These are phyloP conservation scores for Tulasnella sp. DNA, from an alignment of 768 basidiomycete species.

Conservation along the genomic window DNA sequence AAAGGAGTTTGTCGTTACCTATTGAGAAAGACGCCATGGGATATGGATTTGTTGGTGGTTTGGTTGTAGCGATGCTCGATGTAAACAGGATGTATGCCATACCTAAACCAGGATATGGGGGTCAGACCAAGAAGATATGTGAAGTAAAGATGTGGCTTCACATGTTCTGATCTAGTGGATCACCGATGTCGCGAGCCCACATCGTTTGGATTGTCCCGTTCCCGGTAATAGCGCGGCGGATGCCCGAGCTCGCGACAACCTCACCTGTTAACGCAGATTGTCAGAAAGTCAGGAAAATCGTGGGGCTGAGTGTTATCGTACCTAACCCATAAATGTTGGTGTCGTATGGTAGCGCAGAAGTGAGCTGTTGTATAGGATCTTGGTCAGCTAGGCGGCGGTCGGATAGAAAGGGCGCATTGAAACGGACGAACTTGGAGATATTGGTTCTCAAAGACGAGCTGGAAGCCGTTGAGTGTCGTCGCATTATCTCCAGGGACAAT, in stretches of 20 bases:
- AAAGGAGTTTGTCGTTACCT: no score
- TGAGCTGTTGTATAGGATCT: not conserved
- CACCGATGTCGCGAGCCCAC: constrained; percentile 53
- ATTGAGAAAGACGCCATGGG: constrained; percentile 68
- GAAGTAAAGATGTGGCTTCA: no score
- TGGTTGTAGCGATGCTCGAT: constrained; percentile 46
- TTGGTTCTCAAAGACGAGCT: not conserved
- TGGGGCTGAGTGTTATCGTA: no score
- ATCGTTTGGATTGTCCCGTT: constrained; percentile 33
- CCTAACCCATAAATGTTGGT: constrained; percentile 73
- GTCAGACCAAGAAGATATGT: no score
- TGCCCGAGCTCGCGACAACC: constrained; percentile 4
- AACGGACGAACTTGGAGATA: not conserved
- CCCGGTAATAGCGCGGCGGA: not conserved
- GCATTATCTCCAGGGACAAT: no score
- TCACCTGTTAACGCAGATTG: no score
- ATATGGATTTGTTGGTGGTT: constrained; percentile 33
- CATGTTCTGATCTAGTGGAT: constrained; percentile 39
- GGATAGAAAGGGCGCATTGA: no score
- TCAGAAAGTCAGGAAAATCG: no score
- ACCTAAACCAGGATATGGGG: constrained; percentile 27
- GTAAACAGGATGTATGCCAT: constrained; percentile 67
- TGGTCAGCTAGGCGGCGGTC: no score
- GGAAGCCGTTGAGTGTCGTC: no score
- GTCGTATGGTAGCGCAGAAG: constrained; percentile 37